Base-by-base conservation (phyloP, 163 green algal genomes). In the Chlamydomonas reinhardtii region DNA sequence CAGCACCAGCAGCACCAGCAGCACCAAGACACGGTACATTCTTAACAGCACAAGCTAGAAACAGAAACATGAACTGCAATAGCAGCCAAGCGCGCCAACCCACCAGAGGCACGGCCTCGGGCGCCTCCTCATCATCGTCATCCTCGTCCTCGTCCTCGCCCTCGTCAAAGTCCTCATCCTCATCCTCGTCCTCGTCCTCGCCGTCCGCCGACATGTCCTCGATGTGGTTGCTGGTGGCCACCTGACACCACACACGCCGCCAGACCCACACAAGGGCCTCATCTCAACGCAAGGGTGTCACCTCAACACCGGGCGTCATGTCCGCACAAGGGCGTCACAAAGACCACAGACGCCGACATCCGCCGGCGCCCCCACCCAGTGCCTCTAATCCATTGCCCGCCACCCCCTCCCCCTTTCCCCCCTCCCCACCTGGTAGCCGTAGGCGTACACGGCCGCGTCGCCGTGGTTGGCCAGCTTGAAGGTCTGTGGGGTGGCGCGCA, bases 391-490 rank as follows among this genome's bases (percentile, higher is more conserved):
- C n/a, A n/a, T n/a, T n/a, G n/a, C n/a, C n/a, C n/a, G n/a, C n/a
- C n/a, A n/a, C n/a, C n/a, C n/a, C n/a, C n/a, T n/a, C n/a, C n/a
- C n/a, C n/a, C n/a, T n/a, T n/a, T n/a, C 22, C 3, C 22, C 59
- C 12, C 22, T 16, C 12, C 59, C 8, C 19, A 65, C 79, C 62
- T 85, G 79, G 59, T 65, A 85, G 52, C 79, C 79, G 68, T 85
- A 85, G 43, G 59, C 32, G 34, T 85, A 70, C 32, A 85, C 79
- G 24, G 77, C 54, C 31, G 79, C 73, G 52, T 72, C 52, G 31
- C 79, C 79, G 48, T 22, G 24, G 69, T 85, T 85, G 15, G 2
- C 22, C 14, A 73, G 12, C 16, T 25, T 25, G 31, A 73, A 39
- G 9, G 66, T 73, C 66, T 73, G 66, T 20, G 4, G 39, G 39